Conservation (phyloP, 139 green algal genomes). For the Chlamydomonas urium region DNA sequence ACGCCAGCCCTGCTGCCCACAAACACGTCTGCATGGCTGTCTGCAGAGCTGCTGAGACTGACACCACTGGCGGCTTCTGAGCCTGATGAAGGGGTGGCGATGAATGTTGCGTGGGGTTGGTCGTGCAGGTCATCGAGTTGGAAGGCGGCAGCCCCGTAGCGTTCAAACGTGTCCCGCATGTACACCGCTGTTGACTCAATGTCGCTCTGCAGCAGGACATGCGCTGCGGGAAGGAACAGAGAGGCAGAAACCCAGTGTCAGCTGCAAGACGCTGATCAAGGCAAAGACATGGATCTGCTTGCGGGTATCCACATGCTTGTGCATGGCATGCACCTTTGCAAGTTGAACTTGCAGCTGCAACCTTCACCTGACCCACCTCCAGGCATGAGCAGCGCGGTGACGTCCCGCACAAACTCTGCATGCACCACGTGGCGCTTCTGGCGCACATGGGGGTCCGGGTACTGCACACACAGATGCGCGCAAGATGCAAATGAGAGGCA, state of each 20-base stretch:
- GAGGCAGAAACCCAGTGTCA: background rate
- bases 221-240: background rate
- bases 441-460: constrained; percentile 83
- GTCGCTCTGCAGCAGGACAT: constrained; percentile 25
- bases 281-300: background rate
- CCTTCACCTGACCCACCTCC: constrained; percentile 17
- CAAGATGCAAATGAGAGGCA: too few species aligned
- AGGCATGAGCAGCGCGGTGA: constrained; percentile 31
- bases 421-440: constrained; percentile 72
- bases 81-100: too few species aligned
- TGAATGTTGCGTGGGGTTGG: background rate
- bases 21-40: background rate
- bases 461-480: too few species aligned
- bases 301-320: background rate
- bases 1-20: background rate
- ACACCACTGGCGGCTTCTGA: background rate
- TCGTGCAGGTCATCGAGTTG: background rate
- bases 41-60: background rate
- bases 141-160: constrained; percentile 6
- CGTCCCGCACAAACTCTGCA: constrained; percentile 40
- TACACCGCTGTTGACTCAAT: constrained; percentile 19
- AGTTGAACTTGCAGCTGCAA: background rate
- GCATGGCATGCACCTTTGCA: background rate
- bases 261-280: background rate
- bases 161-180: constrained; percentile 31